A percentile compares a stretch with the other conserved stretches of the same genome.
phyloP scores from a whole-genome alignment of 257 asterid genomes.

The Henckelia pumila region DNA sequence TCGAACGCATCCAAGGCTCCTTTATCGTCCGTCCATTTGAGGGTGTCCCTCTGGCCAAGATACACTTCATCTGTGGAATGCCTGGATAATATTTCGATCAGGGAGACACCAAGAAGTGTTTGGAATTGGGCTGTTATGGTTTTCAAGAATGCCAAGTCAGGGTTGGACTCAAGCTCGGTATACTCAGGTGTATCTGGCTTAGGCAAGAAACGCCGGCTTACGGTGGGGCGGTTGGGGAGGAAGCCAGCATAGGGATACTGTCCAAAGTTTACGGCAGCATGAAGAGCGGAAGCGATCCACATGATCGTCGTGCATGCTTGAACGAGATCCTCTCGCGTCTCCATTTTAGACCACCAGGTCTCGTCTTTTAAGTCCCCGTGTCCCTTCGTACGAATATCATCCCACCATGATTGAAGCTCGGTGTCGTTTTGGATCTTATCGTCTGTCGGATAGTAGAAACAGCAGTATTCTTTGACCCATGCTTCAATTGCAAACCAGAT shows the following conservation, averaged over 20 bases:
- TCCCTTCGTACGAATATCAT: slow-evolving; percentile 61
- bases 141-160: slow-evolving; percentile 55
- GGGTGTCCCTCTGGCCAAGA: slow-evolving; percentile 64
- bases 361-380: slow-evolving; percentile 67
- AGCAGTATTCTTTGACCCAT: slow-evolving; percentile 66
- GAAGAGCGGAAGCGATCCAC: slow-evolving; percentile 85
- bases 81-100: slow-evolving; percentile 68
- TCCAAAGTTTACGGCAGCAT: slow-evolving; percentile 79
- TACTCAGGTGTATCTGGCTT: slow-evolving; percentile 49
- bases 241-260: slow-evolving; percentile 79
- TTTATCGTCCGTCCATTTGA: slow-evolving; percentile 52
- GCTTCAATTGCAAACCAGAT: slow-evolving; percentile 65
- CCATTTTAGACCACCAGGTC: slow-evolving; percentile 76
- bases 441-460: slow-evolving; percentile 47
- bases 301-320: slow-evolving; percentile 59
- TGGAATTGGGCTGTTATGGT: slow-evolving; percentile 75
- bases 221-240: slow-evolving; percentile 76
- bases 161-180: slow-evolving; percentile 49
- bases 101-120: slow-evolving; percentile 60
- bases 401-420: slow-evolving; percentile 85
- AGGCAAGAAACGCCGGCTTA: slow-evolving; percentile 74
- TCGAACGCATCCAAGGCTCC: slow-evolving; percentile 43
- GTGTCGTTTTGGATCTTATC: slow-evolving; percentile 36
- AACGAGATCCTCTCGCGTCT: slow-evolving; percentile 46
- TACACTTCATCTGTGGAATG: slow-evolving; percentile 68